phyloP scores from a whole-genome alignment of 2,329 filamentous ascomycete species.

The Claviceps monticola region DNA sequence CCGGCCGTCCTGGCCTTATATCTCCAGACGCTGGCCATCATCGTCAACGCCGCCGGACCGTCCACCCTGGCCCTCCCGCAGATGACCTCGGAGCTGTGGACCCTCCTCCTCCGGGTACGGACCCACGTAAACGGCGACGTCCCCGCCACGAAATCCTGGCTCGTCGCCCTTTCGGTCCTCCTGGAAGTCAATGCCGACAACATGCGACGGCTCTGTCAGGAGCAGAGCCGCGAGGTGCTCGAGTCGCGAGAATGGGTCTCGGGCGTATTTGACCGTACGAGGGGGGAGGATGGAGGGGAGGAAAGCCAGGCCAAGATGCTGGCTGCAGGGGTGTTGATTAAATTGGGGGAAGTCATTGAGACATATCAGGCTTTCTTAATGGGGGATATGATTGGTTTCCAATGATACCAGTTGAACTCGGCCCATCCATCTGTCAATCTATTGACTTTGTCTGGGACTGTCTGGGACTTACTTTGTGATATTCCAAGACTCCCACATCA shows the following conservation, averaged over 20 bases:
- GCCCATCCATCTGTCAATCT: not conserved
- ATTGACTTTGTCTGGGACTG: too few species aligned
- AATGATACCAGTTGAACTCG: not conserved
- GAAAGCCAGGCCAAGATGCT: constrained; percentile 70
- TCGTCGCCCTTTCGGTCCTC: constrained; percentile 67
- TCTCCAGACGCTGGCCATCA: constrained; percentile 71
- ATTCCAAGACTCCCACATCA: too few species aligned
- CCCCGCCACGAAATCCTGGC: constrained; percentile 54
- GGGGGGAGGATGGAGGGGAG: constrained; percentile 42
- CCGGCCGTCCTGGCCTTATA: constrained; percentile 66
- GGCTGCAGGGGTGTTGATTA: constrained; percentile 64
- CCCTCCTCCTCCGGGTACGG: constrained; percentile 60
- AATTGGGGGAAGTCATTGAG: constrained; percentile 67
- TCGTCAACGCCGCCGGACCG: constrained; percentile 73
- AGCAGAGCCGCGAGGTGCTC: constrained; percentile 61
- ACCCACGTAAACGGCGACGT: constrained; percentile 46
- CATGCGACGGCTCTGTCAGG: constrained; percentile 56
- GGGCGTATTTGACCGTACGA: constrained; percentile 52
- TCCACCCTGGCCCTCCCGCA: constrained; percentile 61
- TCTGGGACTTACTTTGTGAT: too few species aligned
- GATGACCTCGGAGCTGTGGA: constrained; percentile 75
- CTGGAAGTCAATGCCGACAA: constrained; percentile 70
- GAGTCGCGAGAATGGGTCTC: constrained; percentile 83
- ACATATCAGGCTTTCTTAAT: constrained; percentile 65
- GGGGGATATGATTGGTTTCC: constrained; percentile 46